Evolutionary conservation across 1,284 basidiomycete genomes (phyloP).

Genomic region (Cryptococcus jaspeensis): DNA sequence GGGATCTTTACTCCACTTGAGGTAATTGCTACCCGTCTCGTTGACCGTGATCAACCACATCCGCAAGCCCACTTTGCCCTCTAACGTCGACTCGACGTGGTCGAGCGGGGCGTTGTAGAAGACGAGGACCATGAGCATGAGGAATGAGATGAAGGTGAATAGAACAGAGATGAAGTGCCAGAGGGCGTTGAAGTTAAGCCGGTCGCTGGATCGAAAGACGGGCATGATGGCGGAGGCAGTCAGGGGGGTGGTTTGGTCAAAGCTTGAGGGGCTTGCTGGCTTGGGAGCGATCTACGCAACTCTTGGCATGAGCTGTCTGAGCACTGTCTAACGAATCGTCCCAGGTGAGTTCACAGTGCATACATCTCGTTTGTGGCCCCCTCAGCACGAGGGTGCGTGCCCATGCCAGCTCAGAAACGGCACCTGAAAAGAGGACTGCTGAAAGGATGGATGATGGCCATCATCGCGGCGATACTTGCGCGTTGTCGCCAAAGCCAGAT

Average conservation of each 20-base stretch:
- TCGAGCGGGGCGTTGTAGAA: constrained; percentile 18
- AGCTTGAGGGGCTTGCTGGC: no score
- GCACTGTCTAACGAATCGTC: no score
- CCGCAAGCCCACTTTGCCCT: constrained; percentile 10
- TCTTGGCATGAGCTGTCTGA: no score
- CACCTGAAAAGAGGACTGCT: no score
- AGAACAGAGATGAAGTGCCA: constrained; percentile 13
- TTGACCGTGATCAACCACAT: constrained; percentile 17
- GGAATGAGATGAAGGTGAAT: constrained; percentile 9
- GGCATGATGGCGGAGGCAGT: constrained; percentile 1
- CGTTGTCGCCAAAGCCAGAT: no score
- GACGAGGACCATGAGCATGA: constrained; percentile 11
- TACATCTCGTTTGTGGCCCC: no score
- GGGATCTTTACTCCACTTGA: neutral
- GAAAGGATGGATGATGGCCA: no score
- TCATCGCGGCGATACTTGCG: no score
- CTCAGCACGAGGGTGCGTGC: no score
- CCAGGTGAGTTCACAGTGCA: no score
- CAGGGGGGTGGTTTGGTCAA: neutral
- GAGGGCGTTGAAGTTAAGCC: constrained; percentile 10
- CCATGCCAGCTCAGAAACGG: no score
- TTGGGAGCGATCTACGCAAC: no score
- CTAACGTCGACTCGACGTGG: constrained; percentile 14
- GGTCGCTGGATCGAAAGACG: constrained; percentile 5
- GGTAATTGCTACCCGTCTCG: constrained; percentile 1